Base-by-base conservation (phyloP, 2,329 filamentous ascomycete genomes). In the Fusarium sp. region DNA sequence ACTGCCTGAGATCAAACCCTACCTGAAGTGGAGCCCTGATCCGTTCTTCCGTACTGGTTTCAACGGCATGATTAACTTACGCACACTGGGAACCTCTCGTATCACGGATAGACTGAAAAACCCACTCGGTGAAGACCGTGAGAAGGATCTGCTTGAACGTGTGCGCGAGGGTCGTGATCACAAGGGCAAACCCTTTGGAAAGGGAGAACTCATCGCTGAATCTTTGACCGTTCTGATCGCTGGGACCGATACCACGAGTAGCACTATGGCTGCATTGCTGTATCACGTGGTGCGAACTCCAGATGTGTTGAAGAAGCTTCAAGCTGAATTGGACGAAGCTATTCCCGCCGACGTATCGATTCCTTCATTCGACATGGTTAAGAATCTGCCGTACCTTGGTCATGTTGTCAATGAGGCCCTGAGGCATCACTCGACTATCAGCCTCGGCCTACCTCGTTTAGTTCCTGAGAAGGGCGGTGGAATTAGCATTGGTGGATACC, bases 361-460 rank as follows among this genome's bases (percentile, higher is more conserved):
- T 3, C 11, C 47, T 10, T 45, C 55, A 0, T 60, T 60, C 6
- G 16, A 59, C 1, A 18, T 24, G 16, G 55, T 63, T 16, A 44
- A 40, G 12, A n/a, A 45, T 18, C 27, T 63, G 8, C 18, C 22
- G 20, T 63, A 63, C 27, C 47, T 63, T 3, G 56, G 44, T 13
- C 18, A n/a, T 20, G 56, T 63, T 2, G 25, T 63, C 2, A 47
- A 63, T 3, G 60, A 63, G 16, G 29, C 56, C 3, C 20, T 63
- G 25, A n/a, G 60, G 11, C 43, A 46, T 30, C 56, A 47, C 12
- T 40, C 30, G 1, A 32, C 44, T 2, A 38, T 63, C 22, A 45
- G 41, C 5, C 43, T 63, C 10, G 56, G 56, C 2, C 56, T 63
- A 7, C 56, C 60, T 25, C 41, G 56, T 5, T 9, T 34, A 2